Evolutionary conservation across 2,329 filamentous ascomycete species (phyloP), one percentile per base, ranked within the genome.

Genomic region (Alternaria infectoria): DNA sequence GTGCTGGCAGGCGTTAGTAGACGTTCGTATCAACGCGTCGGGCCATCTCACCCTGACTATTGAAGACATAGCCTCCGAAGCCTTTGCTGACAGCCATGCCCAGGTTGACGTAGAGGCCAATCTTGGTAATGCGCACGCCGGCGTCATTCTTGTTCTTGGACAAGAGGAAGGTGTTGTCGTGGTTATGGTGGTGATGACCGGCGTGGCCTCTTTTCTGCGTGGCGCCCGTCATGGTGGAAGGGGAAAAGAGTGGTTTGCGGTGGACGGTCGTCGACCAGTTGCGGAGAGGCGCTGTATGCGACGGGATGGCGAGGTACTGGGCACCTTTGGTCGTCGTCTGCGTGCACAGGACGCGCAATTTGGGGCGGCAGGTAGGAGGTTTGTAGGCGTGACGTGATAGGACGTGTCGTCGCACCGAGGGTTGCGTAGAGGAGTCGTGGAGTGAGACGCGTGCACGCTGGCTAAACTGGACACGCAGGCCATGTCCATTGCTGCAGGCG

Each of bases 71-170:
- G 71, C 96, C 96, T 62, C 96, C 96, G 26, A 94, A 85, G 45
- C 95, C 96, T 80, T 99, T 99, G 69, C 89, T 92, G 72, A 98
- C 85, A 54, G 95, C 96, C 94, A 99, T 98, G 76, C 90, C 90
- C 57, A 98, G 85, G 80, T 99, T 99, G 71, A 94, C 93, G 76
- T 90, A 91, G 49, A 97, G 86, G 25, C 93, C 93, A 73, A 98
- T 91, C 68, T 93, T 87, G 56, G 96, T 99, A 76, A 97, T 97
- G 74, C 93, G 90, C 73, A 97, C 96, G 69, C 93, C 93, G 54
- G 96, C 93, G 81, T 99, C 96, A 70, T 92, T 91, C 82, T 93
- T 96, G 82, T 97, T 93, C 67, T 85, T 86, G 7, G 92, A 95
- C 5, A 89, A 91, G 54, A 97, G 86, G 78, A 93, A 96, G 45